Evolutionary conservation across 2,329 filamentous ascomycete genomes (phyloP).

Genomic region (Exophiala spinifera): DNA sequence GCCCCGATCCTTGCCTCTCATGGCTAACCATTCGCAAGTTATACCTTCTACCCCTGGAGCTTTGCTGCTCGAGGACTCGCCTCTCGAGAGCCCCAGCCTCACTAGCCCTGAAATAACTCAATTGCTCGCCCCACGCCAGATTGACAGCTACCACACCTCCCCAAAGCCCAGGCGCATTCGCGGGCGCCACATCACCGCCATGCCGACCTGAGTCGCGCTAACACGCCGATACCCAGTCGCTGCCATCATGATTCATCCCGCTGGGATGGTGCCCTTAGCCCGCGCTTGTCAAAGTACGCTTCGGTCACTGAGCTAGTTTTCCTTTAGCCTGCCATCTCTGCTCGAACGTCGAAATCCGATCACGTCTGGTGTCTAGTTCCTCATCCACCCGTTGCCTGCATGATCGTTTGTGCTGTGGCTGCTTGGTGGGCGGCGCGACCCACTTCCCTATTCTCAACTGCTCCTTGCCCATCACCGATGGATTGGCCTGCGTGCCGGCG

Average conservation of each 20-base stretch:
- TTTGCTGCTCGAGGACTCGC: conserved; percentile 3
- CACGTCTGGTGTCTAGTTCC: conserved; percentile 10
- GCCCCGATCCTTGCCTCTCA: neutral
- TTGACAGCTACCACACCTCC: conserved; percentile 9
- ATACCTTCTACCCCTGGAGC: conserved; percentile 10
- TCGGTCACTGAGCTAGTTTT: conserved; percentile 17
- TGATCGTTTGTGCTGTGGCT: conserved; percentile 10
- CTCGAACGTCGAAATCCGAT: conserved; percentile 12
- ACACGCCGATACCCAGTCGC: conserved; percentile 24
- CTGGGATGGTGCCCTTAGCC: conserved; percentile 19
- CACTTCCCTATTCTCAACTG: conserved; percentile 15
- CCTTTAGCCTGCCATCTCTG: conserved; percentile 3
- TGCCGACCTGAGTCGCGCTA: conserved; percentile 16
- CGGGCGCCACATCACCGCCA: conserved; percentile 23
- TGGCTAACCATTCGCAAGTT: conserved; percentile 4
- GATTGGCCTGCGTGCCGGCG: conserved; percentile 11
- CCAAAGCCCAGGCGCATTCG: conserved; percentile 11
- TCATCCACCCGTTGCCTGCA: conserved; percentile 13
- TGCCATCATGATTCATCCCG: conserved; percentile 27
- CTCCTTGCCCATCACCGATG: conserved; percentile 9
- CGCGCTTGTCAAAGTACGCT: conserved; percentile 21
- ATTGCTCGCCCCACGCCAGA: conserved; percentile 8
- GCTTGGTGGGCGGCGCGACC: conserved; percentile 22
- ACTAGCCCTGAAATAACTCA: conserved; percentile 9
- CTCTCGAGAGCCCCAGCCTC: conserved; percentile 10